A percentile compares a stretch with the other conserved stretches of the same genome.
These are phyloP conservation scores for Paecilomyces dactylethromorphus DNA, from an alignment of 2,329 filamentous ascomycete species.

Conservation along the genomic window DNA sequence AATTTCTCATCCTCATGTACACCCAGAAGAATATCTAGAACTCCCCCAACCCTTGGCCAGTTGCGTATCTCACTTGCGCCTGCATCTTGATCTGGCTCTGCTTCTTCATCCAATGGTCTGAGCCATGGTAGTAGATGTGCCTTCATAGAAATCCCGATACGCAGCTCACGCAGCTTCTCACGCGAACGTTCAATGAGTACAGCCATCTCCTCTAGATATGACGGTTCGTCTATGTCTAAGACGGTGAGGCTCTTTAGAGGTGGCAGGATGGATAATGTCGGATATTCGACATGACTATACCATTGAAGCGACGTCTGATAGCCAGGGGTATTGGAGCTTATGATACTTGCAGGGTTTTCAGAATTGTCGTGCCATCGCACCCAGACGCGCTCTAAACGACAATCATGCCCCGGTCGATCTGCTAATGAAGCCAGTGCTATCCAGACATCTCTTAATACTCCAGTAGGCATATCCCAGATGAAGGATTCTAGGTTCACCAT, in stretches of 20 bases:
- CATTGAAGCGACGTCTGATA: constrained; percentile 42
- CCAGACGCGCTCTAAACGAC: constrained; percentile 68
- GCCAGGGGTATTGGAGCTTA: neutral
- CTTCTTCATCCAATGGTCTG: constrained; percentile 14
- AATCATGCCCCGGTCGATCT: constrained; percentile 54
- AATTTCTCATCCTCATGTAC: neutral
- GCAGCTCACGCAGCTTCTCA: constrained; percentile 60
- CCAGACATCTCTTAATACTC: constrained; percentile 74
- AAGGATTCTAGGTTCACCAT: constrained; percentile 80
- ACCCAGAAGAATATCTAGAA: constrained; percentile 24
- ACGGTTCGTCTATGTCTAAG: constrained; percentile 74
- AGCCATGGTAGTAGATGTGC: constrained; percentile 20
- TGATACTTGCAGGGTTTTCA: constrained; percentile 28
- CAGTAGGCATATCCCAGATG: constrained; percentile 85
- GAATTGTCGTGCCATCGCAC: constrained; percentile 77
- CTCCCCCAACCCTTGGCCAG: constrained; percentile 27
- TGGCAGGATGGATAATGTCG: constrained; percentile 72
- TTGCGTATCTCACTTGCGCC: constrained; percentile 6
- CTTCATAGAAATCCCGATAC: constrained; percentile 60
- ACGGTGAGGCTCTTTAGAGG: constrained; percentile 69
- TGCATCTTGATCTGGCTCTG: constrained; percentile 9
- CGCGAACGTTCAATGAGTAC: constrained; percentile 67
- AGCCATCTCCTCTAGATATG: constrained; percentile 77
- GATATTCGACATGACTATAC: constrained; percentile 63
- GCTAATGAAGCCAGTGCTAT: constrained; percentile 67